A percentile compares a stretch with the other conserved stretches of the same genome.
Evolutionary conservation across 2,329 filamentous ascomycete genomes (phyloP).

Genomic region (Teratosphaeria viscida): DNA sequence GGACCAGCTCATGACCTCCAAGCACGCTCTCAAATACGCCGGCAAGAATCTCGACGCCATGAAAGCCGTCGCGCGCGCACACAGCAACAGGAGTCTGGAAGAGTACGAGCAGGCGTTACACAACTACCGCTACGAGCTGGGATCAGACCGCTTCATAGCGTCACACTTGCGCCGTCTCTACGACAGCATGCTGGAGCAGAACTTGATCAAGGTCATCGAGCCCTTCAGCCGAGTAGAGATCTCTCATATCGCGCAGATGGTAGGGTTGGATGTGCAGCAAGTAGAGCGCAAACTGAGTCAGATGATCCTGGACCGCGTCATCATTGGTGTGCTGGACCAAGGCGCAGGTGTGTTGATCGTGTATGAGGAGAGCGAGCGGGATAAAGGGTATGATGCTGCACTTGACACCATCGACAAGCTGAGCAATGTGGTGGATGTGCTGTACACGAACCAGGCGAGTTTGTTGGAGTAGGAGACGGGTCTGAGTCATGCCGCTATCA

Average conservation of each 20-base stretch:
- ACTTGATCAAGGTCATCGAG: constrained; percentile 98
- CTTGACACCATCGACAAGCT: constrained; percentile 93
- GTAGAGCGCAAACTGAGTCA: constrained; percentile 97
- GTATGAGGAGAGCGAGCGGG: constrained; percentile 87
- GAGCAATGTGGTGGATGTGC: constrained; percentile 89
- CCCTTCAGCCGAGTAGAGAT: constrained; percentile 97
- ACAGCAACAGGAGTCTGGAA: constrained; percentile 88
- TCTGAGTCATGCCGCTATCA: background rate
- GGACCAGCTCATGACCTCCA: constrained; percentile 85
- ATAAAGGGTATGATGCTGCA: constrained; percentile 88
- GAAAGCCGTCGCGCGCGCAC: constrained; percentile 95
- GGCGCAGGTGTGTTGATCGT: constrained; percentile 96
- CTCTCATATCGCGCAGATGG: constrained; percentile 93
- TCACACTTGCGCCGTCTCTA: constrained; percentile 93
- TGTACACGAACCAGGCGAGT: constrained; percentile 96
- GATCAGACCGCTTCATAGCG: constrained; percentile 89
- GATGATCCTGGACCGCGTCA: constrained; percentile 99
- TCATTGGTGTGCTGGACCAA: constrained; percentile 93
- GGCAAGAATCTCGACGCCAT: constrained; percentile 95
- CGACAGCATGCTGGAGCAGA: constrained; percentile 98
- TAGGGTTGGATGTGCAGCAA: constrained; percentile 88
- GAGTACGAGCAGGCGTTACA: constrained; percentile 92
- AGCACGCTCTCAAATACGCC: constrained; percentile 93
- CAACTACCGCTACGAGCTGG: constrained; percentile 85
- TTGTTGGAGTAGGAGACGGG: constrained; percentile 65